Conservation (phyloP, 2,329 filamentous ascomycete genomes). For the Penicillium sp. region DNA sequence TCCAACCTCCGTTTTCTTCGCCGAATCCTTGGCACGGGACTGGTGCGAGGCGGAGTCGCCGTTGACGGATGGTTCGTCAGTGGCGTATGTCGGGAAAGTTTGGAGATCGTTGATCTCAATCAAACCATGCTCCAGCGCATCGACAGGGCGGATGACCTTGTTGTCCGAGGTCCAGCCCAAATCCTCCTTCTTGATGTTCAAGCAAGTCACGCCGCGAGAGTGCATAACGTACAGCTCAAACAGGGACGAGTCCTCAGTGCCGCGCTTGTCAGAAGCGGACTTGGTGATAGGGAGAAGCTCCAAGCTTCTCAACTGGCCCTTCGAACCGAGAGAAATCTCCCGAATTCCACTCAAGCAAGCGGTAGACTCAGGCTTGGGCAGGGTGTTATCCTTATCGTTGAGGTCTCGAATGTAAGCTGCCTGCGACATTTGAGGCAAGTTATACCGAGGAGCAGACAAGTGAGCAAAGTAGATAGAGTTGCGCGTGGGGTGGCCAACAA, state of each 20-base stretch:
- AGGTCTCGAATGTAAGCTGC: conserved; percentile 81
- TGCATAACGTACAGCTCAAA: conserved; percentile 98
- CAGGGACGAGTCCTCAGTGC: conserved; percentile 65
- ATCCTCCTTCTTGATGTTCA: conserved; percentile 81
- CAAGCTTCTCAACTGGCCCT: conserved; percentile 81
- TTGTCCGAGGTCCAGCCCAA: conserved; percentile 89
- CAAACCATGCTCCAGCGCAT: conserved; percentile 69
- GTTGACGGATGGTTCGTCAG: conserved; percentile 45
- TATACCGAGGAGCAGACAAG: conserved; percentile 89
- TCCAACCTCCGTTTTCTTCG: conserved; percentile 30
- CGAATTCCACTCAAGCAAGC: conserved; percentile 96
- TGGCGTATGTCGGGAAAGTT: conserved; percentile 43
- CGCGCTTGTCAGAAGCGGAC: conserved; percentile 49
- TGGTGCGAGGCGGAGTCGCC: conserved; percentile 37
- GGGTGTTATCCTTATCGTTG: conserved; percentile 64
- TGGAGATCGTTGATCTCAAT: conserved; percentile 71
- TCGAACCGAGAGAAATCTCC: conserved; percentile 86
- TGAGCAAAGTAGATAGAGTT: conserved; percentile 98
- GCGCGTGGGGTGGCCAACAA: conserved; percentile 90
- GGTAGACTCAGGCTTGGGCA: conserved; percentile 86
- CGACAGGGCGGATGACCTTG: conserved; percentile 74
- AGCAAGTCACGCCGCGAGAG: conserved; percentile 89
- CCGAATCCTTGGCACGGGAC: conserved; percentile 41
- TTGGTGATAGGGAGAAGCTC: conserved; percentile 73
- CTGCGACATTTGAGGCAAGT: conserved; percentile 73